A percentile compares a stretch with the other conserved stretches of the same genome.
phyloP scores from a whole-genome alignment of 495 filamentous ascomycete species.

The Lasiosphaeria ovina region DNA sequence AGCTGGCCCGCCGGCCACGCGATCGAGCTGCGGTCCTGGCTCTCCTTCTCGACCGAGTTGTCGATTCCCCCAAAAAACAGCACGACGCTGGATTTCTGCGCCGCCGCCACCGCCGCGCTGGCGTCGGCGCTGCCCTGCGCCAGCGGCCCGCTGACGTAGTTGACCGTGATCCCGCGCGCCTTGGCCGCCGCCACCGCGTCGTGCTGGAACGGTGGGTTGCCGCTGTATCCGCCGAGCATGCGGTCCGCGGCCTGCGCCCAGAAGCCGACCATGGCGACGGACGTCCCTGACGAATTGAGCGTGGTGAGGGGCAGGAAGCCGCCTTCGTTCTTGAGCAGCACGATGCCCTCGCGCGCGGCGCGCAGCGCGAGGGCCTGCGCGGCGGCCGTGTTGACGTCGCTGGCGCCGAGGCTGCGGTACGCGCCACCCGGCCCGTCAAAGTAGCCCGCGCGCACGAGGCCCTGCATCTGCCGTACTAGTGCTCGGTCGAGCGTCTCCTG shows the following conservation, averaged over 20 bases:
- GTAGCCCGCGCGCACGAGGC: slow-evolving; percentile 44
- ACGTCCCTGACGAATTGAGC: slow-evolving; percentile 13
- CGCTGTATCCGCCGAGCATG: slow-evolving; percentile 43
- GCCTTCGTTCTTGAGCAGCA: slow-evolving; percentile 43
- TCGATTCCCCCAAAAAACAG: slow-evolving; percentile 46
- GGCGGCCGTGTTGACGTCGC: slow-evolving; percentile 24
- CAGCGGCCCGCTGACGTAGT: slow-evolving; percentile 27
- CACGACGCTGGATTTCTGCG: slow-evolving; percentile 37
- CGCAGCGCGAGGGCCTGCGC: slow-evolving; percentile 36
- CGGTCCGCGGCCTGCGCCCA: slow-evolving; percentile 35
- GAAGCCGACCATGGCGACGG: slow-evolving; percentile 43
- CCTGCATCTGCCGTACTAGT: slow-evolving; percentile 36
- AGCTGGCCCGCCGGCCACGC: slow-evolving; percentile 43
- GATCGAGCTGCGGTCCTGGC: slow-evolving; percentile 38
- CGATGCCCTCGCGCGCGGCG: slow-evolving; percentile 34
- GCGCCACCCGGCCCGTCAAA: slow-evolving; percentile 22
- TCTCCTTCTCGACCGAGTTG: slow-evolving; percentile 37
- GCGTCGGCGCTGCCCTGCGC: slow-evolving; percentile 49
- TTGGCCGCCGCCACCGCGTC: slow-evolving; percentile 36
- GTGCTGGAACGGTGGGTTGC: slow-evolving; percentile 35
- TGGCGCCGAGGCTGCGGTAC: slow-evolving; percentile 18
- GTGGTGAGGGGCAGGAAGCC: slow-evolving; percentile 16
- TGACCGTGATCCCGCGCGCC: slow-evolving; percentile 24
- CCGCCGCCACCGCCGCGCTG: slow-evolving; percentile 45
- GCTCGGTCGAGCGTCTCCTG: slow-evolving; percentile 23